phyloP scores from a whole-genome alignment of 192 early-diverging fungal genomes.

The Coemansia sp. region DNA sequence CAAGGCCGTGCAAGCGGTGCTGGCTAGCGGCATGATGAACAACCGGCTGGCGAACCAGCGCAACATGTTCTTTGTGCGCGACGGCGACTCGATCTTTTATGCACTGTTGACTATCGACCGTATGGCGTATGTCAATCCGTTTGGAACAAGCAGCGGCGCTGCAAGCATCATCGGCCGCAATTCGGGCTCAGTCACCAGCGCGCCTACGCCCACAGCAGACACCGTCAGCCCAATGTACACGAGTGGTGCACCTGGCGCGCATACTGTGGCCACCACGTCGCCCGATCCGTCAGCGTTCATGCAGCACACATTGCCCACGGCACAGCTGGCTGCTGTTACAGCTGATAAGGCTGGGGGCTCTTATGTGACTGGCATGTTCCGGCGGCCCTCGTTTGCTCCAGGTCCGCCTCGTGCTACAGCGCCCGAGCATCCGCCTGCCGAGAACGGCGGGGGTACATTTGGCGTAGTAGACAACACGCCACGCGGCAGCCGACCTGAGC shows the following conservation, averaged over 20 bases:
- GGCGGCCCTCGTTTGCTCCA: not conserved
- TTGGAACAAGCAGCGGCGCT: slow-evolving; percentile 8
- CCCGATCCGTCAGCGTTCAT: slow-evolving; percentile 15
- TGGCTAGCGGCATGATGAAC: slow-evolving; percentile 51
- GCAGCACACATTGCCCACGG: slow-evolving; percentile 5
- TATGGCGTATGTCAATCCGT: slow-evolving; percentile 36
- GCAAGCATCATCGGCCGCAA: slow-evolving; percentile 3
- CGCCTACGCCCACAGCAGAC: slow-evolving; percentile 13
- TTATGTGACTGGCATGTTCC: not conserved
- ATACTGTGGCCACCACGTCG: slow-evolving; percentile 45
- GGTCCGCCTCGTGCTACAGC: not conserved
- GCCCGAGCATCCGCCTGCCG: not conserved
- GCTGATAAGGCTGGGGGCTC: not conserved
- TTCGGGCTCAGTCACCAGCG: slow-evolving; percentile 12
- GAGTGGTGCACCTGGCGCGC: slow-evolving; percentile 23
- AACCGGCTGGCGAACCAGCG: slow-evolving; percentile 40
- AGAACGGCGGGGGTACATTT: not conserved
- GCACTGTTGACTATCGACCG: slow-evolving; percentile 32
- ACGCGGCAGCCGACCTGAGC: slow-evolving; percentile 10
- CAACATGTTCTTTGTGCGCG: slow-evolving; percentile 55
- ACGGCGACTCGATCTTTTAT: slow-evolving; percentile 42
- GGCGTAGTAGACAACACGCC: not conserved
- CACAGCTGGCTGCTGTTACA: slow-evolving; percentile 2
- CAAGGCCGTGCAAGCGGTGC: slow-evolving; percentile 35
- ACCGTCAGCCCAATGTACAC: slow-evolving; percentile 12